Percentiles rank a stretch among this genome's conserved stretches.
Conservation (phyloP, 1,284 basidiomycete genomes). For the Rhodotorula sp. region DNA sequence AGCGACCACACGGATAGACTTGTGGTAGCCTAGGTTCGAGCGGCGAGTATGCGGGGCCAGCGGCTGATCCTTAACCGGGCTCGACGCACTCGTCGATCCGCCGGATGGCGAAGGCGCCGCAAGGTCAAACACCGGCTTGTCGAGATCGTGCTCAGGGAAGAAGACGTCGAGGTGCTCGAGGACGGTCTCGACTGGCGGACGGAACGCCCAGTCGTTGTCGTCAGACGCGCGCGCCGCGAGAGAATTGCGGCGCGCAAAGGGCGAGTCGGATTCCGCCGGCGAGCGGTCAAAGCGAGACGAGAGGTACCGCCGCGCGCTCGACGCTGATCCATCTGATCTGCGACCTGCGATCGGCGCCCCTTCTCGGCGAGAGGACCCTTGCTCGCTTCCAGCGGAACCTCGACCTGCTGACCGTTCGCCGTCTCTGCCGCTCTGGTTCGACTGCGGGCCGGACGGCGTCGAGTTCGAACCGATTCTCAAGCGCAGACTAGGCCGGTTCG, state of each 20-base stretch:
- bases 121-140: slow-evolving; percentile 87
- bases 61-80: slow-evolving; percentile 24
- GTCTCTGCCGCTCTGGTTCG: slow-evolving; percentile 1
- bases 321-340: neutral
- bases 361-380: neutral
- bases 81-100: slow-evolving; percentile 53
- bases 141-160: slow-evolving; percentile 94
- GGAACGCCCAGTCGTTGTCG: slow-evolving; percentile 56
- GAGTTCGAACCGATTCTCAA: slow-evolving; percentile 27
- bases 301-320: neutral
- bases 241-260: slow-evolving; percentile 33
- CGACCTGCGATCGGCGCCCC: neutral
- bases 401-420: neutral
- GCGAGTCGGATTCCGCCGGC: slow-evolving; percentile 1
- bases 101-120: slow-evolving; percentile 63
- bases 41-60: slow-evolving; percentile 17
- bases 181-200: slow-evolving; percentile 89
- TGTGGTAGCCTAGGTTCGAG: slow-evolving; percentile 59
- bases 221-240: slow-evolving; percentile 33
- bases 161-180: slow-evolving; percentile 90
- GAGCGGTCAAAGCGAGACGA: neutral
- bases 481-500: slow-evolving; percentile 30
- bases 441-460: neutral
- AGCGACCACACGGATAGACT: slow-evolving; percentile 89
- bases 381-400: neutral